Evolutionary conservation across 352 stramenopile species (phyloP), one percentile per base, ranked within the genome.

Genomic region (Phytophthora fragariae): DNA sequence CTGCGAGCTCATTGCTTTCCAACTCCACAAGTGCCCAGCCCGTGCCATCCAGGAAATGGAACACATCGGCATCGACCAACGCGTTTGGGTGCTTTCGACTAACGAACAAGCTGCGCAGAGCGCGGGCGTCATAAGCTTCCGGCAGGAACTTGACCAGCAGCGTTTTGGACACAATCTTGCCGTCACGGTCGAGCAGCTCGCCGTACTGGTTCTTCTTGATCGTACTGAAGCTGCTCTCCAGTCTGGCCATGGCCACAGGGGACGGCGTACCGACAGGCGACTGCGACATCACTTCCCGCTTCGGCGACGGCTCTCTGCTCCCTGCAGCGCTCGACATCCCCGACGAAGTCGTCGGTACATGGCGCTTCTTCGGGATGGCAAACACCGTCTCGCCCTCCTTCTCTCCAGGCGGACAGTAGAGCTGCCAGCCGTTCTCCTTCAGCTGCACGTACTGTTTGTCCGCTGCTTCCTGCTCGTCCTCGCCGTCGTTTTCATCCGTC

Each of bases 21-120:
- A 96, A 79, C 60, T 94, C 88, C 19, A 95, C 77, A 17, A 96
- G 65, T 5, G 84, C 90, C 90, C 90, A 96, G 6, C 88, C 85
- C 0, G 77, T 88, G 12, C 76, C 81, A 50, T 94, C 82, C 12
- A 92, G 68, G 57, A 96, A 92, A 39, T 89, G 84, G 66, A 96
- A 94, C 19, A 92, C 62, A 10, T 95, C 84, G 3, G 91, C 65
- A 54, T 79, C 70, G 3, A 85, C 64, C 2, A 96, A 49, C 15
- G 82, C 75, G 17, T 77, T 56, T 17, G 72, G 76, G 29, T 81
- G 72, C 37, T 79, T 77, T 27, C 78, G 70, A 56, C 62, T 80
- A 1, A 84, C 53, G 39, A 94, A 92, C 33, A 94, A 44, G 2
- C 62, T 72, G 15, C 88, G 83, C 5, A 93, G 60, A 0, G 72